Evolutionary conservation across 140 eudicot genomes (phyloP).

Genomic region (Stevia rebaudiana): DNA sequence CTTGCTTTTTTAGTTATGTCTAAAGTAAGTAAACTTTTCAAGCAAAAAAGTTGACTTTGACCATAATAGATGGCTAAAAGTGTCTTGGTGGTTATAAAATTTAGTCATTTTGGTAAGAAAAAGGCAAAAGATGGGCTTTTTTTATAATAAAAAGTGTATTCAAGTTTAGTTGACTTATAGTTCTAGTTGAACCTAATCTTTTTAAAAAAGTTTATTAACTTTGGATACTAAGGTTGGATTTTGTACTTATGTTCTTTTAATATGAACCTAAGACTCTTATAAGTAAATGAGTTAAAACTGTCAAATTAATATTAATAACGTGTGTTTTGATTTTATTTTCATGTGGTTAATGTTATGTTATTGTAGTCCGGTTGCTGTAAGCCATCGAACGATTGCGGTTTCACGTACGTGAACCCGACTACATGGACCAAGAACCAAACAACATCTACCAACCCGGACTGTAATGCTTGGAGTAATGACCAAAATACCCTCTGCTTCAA

Average conservation of each 20-base stretch:
- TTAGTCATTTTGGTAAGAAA: slow-evolving; percentile 1
- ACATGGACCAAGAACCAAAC: slow-evolving; percentile 46
- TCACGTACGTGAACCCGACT: slow-evolving; percentile 53
- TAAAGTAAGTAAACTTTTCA: slow-evolving; percentile 26
- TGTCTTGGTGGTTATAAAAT: slow-evolving; percentile 15
- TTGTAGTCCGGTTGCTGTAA: slow-evolving; percentile 90
- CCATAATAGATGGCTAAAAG: slow-evolving; percentile 16
- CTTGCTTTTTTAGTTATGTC: slow-evolving; percentile 10
- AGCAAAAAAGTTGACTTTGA: slow-evolving; percentile 24
- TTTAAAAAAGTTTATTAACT: neutral
- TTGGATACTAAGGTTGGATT: neutral
- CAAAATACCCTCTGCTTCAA: slow-evolving; percentile 48
- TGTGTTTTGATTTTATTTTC: neutral
- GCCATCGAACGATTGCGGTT: slow-evolving; percentile 54
- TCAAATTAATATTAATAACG: neutral
- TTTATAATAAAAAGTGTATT: slow-evolving; percentile 4
- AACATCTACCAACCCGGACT: slow-evolving; percentile 39
- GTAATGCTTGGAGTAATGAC: slow-evolving; percentile 57
- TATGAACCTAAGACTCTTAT: neutral
- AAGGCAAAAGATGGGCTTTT: slow-evolving; percentile 11
- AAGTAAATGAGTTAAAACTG: neutral
- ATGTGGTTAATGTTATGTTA: neutral
- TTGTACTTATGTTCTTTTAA: neutral
- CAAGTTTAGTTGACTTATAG: slow-evolving; percentile 12
- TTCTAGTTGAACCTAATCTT: slow-evolving; percentile 6